phyloP scores from a whole-genome alignment of 2,329 filamentous ascomycete genomes.

The Hysterium pulicare region DNA sequence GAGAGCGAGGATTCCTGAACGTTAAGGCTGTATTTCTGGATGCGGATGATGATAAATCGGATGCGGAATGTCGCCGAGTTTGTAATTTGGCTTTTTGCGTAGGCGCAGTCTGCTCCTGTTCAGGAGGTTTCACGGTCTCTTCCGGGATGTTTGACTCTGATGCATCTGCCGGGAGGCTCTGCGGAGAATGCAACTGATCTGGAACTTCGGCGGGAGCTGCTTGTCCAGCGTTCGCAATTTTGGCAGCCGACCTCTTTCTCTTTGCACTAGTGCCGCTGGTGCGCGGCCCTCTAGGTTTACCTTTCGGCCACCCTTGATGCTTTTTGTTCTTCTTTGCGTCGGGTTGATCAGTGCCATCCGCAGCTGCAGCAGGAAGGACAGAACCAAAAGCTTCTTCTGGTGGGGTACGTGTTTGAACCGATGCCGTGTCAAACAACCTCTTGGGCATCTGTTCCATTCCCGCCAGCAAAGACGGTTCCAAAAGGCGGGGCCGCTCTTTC shows the following conservation, averaged over 20 bases:
- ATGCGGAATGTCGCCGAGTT: constrained; percentile 31
- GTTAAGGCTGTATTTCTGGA: not conserved
- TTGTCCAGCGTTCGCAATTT: constrained; percentile 14
- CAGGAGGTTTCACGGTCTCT: too few species aligned
- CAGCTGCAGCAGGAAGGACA: constrained; percentile 11
- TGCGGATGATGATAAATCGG: constrained; percentile 11
- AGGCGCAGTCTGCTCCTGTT: too few species aligned
- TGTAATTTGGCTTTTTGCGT: too few species aligned
- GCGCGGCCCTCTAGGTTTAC: constrained; percentile 42
- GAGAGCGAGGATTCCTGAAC: constrained; percentile 17
- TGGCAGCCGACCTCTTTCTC: constrained; percentile 38
- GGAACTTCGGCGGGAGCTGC: constrained; percentile 10
- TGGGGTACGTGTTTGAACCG: constrained; percentile 39
- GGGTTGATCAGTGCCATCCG: constrained; percentile 7
- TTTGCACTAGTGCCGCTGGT: constrained; percentile 32
- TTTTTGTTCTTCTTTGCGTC: constrained; percentile 34
- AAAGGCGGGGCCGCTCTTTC: not conserved
- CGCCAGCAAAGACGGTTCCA: not conserved
- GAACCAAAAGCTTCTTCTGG: constrained; percentile 30
- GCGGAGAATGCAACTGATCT: constrained; percentile 33
- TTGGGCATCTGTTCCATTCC: constrained; percentile 5
- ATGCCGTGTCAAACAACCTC: constrained; percentile 6
- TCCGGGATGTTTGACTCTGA: constrained; percentile 7
- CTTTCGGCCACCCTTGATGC: constrained; percentile 45
- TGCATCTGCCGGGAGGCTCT: constrained; percentile 28